Evolutionary conservation across 208 protist genomes (phyloP).

Genomic region (Crithidia expoeki): DNA sequence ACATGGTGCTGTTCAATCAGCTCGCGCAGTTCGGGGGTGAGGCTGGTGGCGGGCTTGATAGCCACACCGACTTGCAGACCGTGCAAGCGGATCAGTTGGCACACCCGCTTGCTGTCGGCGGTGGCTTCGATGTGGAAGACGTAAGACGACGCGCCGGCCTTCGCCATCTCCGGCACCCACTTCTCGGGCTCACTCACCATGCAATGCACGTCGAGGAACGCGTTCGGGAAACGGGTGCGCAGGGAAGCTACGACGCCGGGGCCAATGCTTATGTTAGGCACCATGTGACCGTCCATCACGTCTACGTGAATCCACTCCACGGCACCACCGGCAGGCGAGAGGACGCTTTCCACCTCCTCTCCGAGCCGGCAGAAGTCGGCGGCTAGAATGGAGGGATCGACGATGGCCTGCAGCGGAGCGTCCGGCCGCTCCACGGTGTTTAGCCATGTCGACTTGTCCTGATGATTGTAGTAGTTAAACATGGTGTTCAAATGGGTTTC

Average conservation of each 20-base stretch:
- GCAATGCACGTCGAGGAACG: slow-evolving; percentile 96
- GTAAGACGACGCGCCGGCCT: slow-evolving; percentile 90
- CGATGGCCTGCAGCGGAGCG: slow-evolving; percentile 59
- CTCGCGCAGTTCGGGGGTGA: slow-evolving; percentile 41
- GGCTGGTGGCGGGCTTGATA: slow-evolving; percentile 95
- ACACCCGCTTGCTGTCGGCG: slow-evolving; percentile 53
- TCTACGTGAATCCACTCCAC: slow-evolving; percentile 96
- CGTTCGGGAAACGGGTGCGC: slow-evolving; percentile 73
- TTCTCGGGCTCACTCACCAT: slow-evolving; percentile 95
- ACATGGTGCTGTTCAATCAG: slow-evolving; percentile 88
- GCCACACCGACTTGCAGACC: slow-evolving; percentile 96
- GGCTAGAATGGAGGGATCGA: slow-evolving; percentile 93
- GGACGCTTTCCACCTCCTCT: slow-evolving; percentile 80
- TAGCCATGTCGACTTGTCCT: slow-evolving; percentile 65
- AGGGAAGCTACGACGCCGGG: slow-evolving; percentile 93
- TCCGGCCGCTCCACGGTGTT: slow-evolving; percentile 45
- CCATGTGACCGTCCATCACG: slow-evolving; percentile 98
- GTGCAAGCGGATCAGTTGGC: slow-evolving; percentile 63
- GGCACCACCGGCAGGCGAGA: slow-evolving; percentile 63
- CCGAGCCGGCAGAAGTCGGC: slow-evolving; percentile 86
- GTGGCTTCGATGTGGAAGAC: slow-evolving; percentile 97
- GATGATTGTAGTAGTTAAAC: slow-evolving; percentile 43
- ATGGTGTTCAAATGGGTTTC: neutral
- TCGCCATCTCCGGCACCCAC: slow-evolving; percentile 89
- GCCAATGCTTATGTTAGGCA: slow-evolving; percentile 97